A percentile compares a stretch with the other conserved stretches of the same genome.
These are phyloP conservation scores for Rhododendron henanense DNA, from an alignment of 148 eudicot genomes.

Conservation along the genomic window DNA sequence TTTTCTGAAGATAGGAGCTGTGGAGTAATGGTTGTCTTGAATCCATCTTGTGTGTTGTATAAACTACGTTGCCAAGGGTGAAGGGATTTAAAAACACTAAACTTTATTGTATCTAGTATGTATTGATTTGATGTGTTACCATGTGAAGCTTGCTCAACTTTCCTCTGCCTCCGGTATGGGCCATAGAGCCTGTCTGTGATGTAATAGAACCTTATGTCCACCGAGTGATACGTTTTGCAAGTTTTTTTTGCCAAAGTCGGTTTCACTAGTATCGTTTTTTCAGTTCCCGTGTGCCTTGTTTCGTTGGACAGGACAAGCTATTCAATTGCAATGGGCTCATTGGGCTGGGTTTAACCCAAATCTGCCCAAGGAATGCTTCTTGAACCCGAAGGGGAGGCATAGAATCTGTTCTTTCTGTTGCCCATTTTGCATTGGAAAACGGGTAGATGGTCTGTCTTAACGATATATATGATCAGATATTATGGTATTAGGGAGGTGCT, in stretches of 20 bases:
- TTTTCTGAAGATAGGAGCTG: constrained; percentile 29
- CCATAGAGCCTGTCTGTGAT: neutral
- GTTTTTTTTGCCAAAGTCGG: neutral
- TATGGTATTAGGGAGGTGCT: neutral
- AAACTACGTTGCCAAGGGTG: constrained; percentile 47
- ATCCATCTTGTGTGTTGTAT: constrained; percentile 41
- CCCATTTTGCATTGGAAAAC: neutral
- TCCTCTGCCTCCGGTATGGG: neutral
- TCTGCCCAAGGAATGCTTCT: neutral
- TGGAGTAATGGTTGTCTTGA: constrained; percentile 30
- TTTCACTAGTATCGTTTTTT: neutral
- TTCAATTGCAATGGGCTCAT: neutral
- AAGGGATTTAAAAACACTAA: constrained; percentile 19
- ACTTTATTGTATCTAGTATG: constrained; percentile 38
- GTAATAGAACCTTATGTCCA: neutral
- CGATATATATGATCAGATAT: neutral
- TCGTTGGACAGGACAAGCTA: neutral
- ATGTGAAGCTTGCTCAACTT: neutral
- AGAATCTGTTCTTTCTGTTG: neutral
- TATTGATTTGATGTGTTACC: constrained; percentile 30
- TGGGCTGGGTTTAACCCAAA: neutral
- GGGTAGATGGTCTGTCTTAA: neutral
- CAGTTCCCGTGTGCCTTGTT: neutral
- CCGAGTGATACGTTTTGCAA: neutral
- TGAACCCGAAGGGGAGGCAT: no score